Conservation (phyloP, 169 alveolate species). For the Toxoplasma gondii region DNA sequence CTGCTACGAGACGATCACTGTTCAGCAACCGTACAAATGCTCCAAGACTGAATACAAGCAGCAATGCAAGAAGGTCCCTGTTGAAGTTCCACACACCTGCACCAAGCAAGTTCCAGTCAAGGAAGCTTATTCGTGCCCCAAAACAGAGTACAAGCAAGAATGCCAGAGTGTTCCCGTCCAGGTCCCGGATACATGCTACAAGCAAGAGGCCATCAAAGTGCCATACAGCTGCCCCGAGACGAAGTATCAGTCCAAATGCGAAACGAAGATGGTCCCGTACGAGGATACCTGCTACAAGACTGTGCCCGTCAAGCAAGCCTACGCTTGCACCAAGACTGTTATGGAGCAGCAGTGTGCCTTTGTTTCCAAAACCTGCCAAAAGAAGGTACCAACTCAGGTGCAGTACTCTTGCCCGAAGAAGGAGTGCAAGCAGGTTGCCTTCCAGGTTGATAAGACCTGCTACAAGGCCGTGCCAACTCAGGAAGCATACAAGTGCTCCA, state of each 20-base stretch:
- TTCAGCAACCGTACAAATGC: constrained; percentile 49
- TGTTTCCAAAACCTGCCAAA: constrained; percentile 50
- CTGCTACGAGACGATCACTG: constrained; percentile 43
- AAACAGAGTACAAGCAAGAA: constrained; percentile 14
- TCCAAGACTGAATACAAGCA: constrained; percentile 50
- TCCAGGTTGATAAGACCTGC: constrained; percentile 52
- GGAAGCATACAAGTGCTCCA: constrained; percentile 55
- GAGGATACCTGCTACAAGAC: constrained; percentile 55
- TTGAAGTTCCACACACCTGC: neutral
- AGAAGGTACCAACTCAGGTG: constrained; percentile 56
- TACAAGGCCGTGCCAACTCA: constrained; percentile 47
- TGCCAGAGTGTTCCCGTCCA: neutral
- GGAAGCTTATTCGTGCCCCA: constrained; percentile 10
- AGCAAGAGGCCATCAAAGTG: constrained; percentile 33
- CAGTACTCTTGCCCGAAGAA: constrained; percentile 52
- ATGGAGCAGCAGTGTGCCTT: constrained; percentile 48
- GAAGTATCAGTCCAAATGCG: constrained; percentile 52
- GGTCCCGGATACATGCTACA: constrained; percentile 20
- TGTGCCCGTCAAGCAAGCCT: constrained; percentile 46
- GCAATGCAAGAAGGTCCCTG: constrained; percentile 52
- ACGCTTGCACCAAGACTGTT: constrained; percentile 58
- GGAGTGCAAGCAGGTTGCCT: constrained; percentile 42
- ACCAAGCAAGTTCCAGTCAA: constrained; percentile 15
- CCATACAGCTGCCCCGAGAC: constrained; percentile 65
- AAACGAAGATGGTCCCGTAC: constrained; percentile 48